These are phyloP conservation scores for Clavispora vitiphila DNA, from an alignment of 805 yeast species.

Conservation along the genomic window DNA sequence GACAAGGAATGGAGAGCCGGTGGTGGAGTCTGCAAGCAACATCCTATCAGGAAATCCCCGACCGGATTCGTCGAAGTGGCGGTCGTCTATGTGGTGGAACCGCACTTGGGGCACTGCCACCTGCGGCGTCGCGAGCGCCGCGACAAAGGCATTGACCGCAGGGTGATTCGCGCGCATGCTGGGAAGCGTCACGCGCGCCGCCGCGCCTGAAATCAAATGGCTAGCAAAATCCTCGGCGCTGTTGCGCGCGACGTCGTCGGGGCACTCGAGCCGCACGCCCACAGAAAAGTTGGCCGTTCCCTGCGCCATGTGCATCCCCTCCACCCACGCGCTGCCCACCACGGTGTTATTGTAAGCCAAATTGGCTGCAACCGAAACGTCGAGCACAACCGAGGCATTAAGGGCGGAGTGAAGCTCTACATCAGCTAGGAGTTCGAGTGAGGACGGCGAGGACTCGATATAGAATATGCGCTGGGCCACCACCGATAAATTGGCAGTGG, in stretches of 20 bases:
- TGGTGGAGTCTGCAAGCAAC: not conserved
- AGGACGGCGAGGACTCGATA: not conserved
- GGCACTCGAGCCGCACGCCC: not conserved
- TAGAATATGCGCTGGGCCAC: not conserved
- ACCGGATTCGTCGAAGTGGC: too few species aligned
- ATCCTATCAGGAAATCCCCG: too few species aligned
- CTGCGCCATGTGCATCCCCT: conserved; percentile 40
- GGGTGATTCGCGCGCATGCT: not conserved
- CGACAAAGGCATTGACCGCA: not conserved
- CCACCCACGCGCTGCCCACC: conserved; percentile 21
- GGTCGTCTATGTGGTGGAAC: not conserved
- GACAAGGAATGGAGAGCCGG: conserved; percentile 36
- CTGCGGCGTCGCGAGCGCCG: not conserved
- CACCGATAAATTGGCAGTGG: too few species aligned
- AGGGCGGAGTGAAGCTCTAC: not conserved
- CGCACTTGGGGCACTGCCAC: not conserved
- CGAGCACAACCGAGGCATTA: conserved; percentile 35
- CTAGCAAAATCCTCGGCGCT: conserved; percentile 17
- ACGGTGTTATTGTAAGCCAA: conserved; percentile 39
- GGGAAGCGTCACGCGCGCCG: conserved; percentile 4
- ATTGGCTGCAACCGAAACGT: conserved; percentile 43
- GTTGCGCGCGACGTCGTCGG: not conserved
- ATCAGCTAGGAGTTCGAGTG: not conserved
- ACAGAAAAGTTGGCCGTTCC: conserved; percentile 40
- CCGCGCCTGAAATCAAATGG: conserved; percentile 16